Evolutionary conservation across 1,284 basidiomycete species (phyloP), one percentile per base, ranked within the genome.

Genomic region (Pulveroboletus sp.): DNA sequence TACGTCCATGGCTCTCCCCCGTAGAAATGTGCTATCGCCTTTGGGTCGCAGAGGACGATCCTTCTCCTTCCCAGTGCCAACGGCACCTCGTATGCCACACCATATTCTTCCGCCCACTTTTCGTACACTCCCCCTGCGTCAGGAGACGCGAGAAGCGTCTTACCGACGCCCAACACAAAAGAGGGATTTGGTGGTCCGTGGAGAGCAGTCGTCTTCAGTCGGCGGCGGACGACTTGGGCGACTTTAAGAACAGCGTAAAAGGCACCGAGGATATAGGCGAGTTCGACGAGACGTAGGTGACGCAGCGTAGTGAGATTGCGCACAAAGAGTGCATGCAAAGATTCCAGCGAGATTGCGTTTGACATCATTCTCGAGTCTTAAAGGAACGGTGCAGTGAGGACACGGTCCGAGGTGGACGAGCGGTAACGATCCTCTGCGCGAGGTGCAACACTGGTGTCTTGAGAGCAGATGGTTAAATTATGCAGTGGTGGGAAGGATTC

Each of bases 1-100:
- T 67, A 70, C 15, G 59, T 60, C 60, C 74, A 77, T 0, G 81
- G 78, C 49, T 84, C 83, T 53, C 72, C 75, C 0, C 74, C 72
- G 58, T 79, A 82, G 53, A 83, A 78, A 58, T 85, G 81, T 0
- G 77, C 70, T 33, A 81, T 70, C 0, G 84, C 84, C 61, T 79
- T 83, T 0, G 82, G 79, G 60, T 86, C 85, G 40, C 75, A 75
- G 12, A 86, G 69, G 5, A 82, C 65, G 22, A 85, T 68, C 22
- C 66, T 68, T 9, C 60, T 73, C 1, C 67, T 61, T 0, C 81
- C 81, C 20, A 86, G 64, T 0, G 69, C 60, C 0, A 65, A 63
- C 1, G 81, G 75, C 24, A 82, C 59, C 43, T 71, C 62, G 59
- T 74, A 85, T 0, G 77, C 80, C 7, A 74, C 65, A 6, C 84